phyloP scores from a whole-genome alignment of 164 flowering plant species.

The Stephania japonica region DNA sequence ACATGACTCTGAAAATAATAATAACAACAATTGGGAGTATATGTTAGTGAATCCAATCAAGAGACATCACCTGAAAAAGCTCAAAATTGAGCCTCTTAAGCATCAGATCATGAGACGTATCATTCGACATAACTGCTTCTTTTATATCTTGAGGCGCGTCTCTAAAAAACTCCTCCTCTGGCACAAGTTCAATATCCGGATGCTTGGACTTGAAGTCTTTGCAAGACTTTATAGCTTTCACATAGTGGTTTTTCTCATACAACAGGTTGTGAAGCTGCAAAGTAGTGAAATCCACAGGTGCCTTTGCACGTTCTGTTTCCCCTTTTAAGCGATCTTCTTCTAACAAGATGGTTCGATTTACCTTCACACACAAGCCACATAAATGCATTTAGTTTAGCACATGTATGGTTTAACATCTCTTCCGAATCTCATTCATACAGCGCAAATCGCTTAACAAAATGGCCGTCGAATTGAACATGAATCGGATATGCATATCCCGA shows the following conservation, averaged over 20 bases:
- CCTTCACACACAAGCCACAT: constrained; percentile 30
- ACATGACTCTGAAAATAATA: background rate
- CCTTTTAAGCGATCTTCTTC: constrained; percentile 84
- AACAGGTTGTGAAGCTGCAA: constrained; percentile 94
- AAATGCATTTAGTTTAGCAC: background rate
- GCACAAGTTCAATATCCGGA: constrained; percentile 89
- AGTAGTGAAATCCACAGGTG: constrained; percentile 85
- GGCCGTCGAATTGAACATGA: background rate
- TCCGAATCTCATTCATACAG: background rate
- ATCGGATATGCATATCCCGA: no score
- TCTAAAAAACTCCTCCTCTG: constrained; percentile 71
- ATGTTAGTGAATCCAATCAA: background rate
- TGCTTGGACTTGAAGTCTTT: constrained; percentile 89
- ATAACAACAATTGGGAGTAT: background rate
- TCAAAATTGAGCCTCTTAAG: constrained; percentile 86
- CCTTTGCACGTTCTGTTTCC: constrained; percentile 87
- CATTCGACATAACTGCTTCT: constrained; percentile 36
- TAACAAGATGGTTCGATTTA: constrained; percentile 69
- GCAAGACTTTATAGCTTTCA: constrained; percentile 95
- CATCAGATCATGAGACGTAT: constrained; percentile 71
- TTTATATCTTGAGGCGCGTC: constrained; percentile 78
- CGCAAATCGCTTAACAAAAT: background rate
- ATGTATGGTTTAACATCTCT: background rate
- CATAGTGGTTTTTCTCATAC: constrained; percentile 91
- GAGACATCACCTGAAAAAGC: constrained; percentile 62